Conservation (phyloP, 768 basidiomycete species). For the Suillus discolor region DNA sequence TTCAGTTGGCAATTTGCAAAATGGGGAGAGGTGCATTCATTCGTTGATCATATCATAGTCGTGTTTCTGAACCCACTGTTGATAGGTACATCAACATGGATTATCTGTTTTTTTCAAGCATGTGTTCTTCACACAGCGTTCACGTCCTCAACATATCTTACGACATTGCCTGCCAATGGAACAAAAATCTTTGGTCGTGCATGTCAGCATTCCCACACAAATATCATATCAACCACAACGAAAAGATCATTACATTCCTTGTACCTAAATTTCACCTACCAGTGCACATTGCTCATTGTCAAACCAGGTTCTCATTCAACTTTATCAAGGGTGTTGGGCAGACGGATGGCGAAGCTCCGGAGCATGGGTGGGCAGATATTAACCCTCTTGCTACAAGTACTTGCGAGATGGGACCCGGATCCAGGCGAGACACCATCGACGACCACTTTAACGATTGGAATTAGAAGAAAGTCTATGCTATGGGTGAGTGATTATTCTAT, state of each 20-base stretch:
- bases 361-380: conserved; percentile 36
- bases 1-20: conserved; percentile 12
- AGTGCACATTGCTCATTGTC: conserved; percentile 33
- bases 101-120: conserved; percentile 1
- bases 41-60: not conserved
- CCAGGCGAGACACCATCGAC: conserved; percentile 36
- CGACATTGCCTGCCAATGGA: conserved; percentile 30
- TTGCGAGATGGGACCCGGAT: conserved; percentile 36
- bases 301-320: conserved; percentile 29
- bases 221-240: not conserved
- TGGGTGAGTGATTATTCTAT: conserved; percentile 22
- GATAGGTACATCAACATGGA: conserved; percentile 8
- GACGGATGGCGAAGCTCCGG: conserved; percentile 39
- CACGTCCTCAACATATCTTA: conserved; percentile 13
- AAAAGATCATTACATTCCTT: conserved; percentile 14
- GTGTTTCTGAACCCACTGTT: not conserved
- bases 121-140: not conserved
- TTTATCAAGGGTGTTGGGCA: conserved; percentile 29
- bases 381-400: conserved; percentile 34
- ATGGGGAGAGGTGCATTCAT: conserved; percentile 10
- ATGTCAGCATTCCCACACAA: conserved; percentile 9
- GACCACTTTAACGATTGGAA: conserved; percentile 35
- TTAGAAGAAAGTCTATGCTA: conserved; percentile 31
- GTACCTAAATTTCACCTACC: conserved; percentile 41
- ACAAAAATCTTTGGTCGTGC: conserved; percentile 8